These are phyloP conservation scores for Aureobasidium uvarum DNA, from an alignment of 2,329 filamentous ascomycete species.

Conservation along the genomic window DNA sequence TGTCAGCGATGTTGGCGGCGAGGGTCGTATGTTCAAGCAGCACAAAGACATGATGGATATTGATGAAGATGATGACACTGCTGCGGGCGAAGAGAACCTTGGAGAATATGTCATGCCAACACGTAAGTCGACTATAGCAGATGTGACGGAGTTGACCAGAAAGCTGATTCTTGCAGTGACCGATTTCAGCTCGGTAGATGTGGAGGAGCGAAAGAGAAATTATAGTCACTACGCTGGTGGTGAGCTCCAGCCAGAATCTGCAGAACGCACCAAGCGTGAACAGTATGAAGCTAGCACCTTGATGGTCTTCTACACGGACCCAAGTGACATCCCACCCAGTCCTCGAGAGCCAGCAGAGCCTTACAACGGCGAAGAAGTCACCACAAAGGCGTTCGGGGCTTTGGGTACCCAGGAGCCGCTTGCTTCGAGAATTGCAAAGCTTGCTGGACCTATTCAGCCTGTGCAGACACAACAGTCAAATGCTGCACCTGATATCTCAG, in stretches of 20 bases:
- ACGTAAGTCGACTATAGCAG: background rate
- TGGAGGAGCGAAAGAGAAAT: constrained; percentile 45
- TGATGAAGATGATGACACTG: constrained; percentile 58
- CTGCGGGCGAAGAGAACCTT: constrained; percentile 52
- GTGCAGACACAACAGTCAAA: constrained; percentile 19
- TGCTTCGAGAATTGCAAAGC: constrained; percentile 22
- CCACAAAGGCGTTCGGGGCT: constrained; percentile 42
- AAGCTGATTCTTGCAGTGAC: constrained; percentile 33
- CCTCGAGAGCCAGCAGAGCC: constrained; percentile 48
- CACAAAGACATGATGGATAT: constrained; percentile 66
- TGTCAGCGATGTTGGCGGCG: constrained; percentile 68
- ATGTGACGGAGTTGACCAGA: background rate
- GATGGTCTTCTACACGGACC: constrained; percentile 48
- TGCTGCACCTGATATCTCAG: constrained; percentile 28
- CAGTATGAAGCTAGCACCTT: constrained; percentile 48
- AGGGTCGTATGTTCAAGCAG: constrained; percentile 54
- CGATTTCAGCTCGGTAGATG: constrained; percentile 46
- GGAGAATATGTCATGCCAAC: constrained; percentile 25
- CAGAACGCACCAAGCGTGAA: constrained; percentile 46
- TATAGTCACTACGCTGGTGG: constrained; percentile 50
- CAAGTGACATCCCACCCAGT: constrained; percentile 48
- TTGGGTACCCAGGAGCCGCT: constrained; percentile 33
- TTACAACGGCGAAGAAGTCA: constrained; percentile 34
- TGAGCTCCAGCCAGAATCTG: constrained; percentile 40
- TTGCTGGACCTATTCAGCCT: constrained; percentile 26